A percentile compares a stretch with the other conserved stretches of the same genome.
These are phyloP conservation scores for Colletotrichum destructivum DNA, from an alignment of 2,329 filamentous ascomycete species.

Conservation along the genomic window DNA sequence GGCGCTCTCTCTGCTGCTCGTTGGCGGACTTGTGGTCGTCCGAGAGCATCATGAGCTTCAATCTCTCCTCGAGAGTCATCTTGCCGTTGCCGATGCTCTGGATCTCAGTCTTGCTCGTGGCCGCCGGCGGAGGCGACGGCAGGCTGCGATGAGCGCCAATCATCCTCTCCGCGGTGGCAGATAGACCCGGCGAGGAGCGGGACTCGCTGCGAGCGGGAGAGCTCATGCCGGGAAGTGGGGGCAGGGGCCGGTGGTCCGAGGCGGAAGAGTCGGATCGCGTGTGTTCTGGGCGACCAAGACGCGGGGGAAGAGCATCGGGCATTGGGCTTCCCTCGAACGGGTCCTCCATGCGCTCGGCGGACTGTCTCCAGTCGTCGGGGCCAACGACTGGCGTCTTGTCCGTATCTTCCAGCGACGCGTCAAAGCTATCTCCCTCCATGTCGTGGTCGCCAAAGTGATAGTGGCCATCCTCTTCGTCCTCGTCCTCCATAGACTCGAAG, in stretches of 20 bases:
- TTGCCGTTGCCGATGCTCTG: constrained; percentile 81
- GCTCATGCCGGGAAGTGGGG: constrained; percentile 81
- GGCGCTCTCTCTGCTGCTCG: constrained; percentile 78
- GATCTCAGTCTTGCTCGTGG: constrained; percentile 82
- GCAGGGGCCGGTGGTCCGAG: constrained; percentile 83
- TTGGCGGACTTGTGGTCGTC: constrained; percentile 75
- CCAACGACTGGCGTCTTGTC: constrained; percentile 98
- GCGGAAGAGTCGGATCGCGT: constrained; percentile 82
- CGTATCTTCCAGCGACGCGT: constrained; percentile 94
- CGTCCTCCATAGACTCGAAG: constrained; percentile 87
- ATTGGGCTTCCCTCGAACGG: constrained; percentile 81
- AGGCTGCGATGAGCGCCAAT: constrained; percentile 77
- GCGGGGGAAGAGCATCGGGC: constrained; percentile 66
- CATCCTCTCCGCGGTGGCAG: constrained; percentile 80
- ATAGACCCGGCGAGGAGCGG: constrained; percentile 74
- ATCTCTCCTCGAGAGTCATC: constrained; percentile 88
- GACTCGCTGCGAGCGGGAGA: constrained; percentile 60
- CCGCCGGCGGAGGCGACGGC: constrained; percentile 80
- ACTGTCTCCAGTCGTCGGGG: constrained; percentile 93
- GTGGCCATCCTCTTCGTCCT: constrained; percentile 67
- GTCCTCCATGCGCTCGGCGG: constrained; percentile 65
- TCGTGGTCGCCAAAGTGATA: constrained; percentile 70
- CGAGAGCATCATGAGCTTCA: constrained; percentile 91
- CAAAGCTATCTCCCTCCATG: constrained; percentile 89
- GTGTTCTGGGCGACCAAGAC: constrained; percentile 66